Conservation (phyloP, 441 rosid genomes). For the Flueggea neowawraea region DNA sequence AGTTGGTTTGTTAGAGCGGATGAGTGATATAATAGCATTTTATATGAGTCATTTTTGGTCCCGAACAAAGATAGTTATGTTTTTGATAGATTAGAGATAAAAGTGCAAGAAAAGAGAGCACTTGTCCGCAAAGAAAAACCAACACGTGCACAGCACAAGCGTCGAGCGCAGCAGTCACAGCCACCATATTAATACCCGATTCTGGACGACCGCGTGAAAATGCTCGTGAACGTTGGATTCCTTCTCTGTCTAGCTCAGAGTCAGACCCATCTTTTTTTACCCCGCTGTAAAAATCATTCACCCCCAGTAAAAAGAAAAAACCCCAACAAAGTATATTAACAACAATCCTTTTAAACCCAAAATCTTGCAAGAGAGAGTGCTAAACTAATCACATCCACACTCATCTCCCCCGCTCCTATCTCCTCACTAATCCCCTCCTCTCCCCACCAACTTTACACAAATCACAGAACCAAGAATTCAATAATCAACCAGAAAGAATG, state of each 20-base stretch:
- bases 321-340: slow-evolving; percentile 26
- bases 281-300: slow-evolving; percentile 15
- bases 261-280: slow-evolving; percentile 7
- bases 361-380: slow-evolving; percentile 8
- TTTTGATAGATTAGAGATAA: too few relatives aligned
- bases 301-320: neutral
- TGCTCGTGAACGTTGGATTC: slow-evolving; percentile 34
- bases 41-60: too few relatives aligned
- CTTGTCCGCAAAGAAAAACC: too few relatives aligned
- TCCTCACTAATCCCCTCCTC: slow-evolving; percentile 17
- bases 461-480: slow-evolving; percentile 1
- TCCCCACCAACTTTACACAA: slow-evolving; percentile 3
- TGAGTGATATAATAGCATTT: too few relatives aligned
- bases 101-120: too few relatives aligned
- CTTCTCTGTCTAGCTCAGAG: neutral
- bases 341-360: too few relatives aligned
- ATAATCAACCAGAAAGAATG: slow-evolving; percentile 25
- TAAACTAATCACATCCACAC: slow-evolving; percentile 43
- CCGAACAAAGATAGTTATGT: too few relatives aligned
- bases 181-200: too few relatives aligned
- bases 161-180: slow-evolving; percentile 8
- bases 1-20: too few relatives aligned
- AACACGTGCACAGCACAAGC: too few relatives aligned
- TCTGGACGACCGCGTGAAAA: too few relatives aligned
- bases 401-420: slow-evolving; percentile 38